phyloP scores from a whole-genome alignment of 306 rosid genomes.

The Hippophae gyantsensis region DNA sequence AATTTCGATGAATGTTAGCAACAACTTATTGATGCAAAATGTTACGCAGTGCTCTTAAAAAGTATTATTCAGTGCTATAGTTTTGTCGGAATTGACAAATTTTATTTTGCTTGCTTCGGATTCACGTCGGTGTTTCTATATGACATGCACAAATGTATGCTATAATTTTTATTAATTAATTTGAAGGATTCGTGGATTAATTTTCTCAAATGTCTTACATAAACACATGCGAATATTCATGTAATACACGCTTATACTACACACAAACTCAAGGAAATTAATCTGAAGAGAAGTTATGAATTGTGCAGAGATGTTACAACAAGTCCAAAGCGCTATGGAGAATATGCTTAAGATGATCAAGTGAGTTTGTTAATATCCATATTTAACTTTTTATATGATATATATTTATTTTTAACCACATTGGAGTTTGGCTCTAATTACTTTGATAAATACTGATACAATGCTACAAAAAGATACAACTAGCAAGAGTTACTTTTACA shows the following conservation, averaged over 20 bases:
- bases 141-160: too few relatives aligned
- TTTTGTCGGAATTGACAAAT: too few relatives aligned
- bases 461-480: neutral
- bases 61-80: neutral
- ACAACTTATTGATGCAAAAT: too few relatives aligned
- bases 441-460: neutral
- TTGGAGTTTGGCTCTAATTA: neutral
- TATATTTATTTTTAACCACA: neutral
- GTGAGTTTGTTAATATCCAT: conserved; percentile 19
- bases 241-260: neutral
- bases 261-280: neutral
- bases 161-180: too few relatives aligned
- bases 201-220: too few relatives aligned
- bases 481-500: too few relatives aligned
- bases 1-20: neutral
- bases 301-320: conserved; percentile 46
- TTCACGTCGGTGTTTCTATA: too few relatives aligned
- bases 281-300: neutral
- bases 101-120: too few relatives aligned
- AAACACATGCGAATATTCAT: neutral
- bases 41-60: neutral
- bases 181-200: too few relatives aligned
- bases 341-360: conserved; percentile 63
- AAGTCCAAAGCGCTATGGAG: conserved; percentile 60
- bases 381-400: neutral